phyloP scores from a whole-genome alignment of 805 yeast species.

The Ogataea ganodermae region DNA sequence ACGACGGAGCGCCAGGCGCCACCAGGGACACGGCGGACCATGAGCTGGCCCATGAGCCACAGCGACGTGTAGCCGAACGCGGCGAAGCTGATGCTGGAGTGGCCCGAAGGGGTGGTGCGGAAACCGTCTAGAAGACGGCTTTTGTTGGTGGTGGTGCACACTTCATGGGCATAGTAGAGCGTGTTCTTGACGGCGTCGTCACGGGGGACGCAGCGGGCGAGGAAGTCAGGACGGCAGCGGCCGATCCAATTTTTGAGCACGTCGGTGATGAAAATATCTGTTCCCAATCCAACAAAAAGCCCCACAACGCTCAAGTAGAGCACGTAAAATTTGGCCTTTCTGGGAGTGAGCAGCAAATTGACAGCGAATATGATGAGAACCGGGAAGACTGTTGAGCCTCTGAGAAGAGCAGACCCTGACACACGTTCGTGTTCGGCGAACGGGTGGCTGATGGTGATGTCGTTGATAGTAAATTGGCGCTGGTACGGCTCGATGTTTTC shows the following conservation, averaged over 20 bases:
- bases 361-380: slow-evolving; percentile 36
- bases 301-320: slow-evolving; percentile 70
- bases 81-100: slow-evolving; percentile 69
- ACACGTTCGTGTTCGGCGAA: slow-evolving; percentile 76
- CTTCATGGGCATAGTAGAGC: slow-evolving; percentile 60
- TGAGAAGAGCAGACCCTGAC: slow-evolving; percentile 51
- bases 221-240: slow-evolving; percentile 88
- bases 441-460: slow-evolving; percentile 79
- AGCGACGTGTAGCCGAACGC: slow-evolving; percentile 63
- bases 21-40: slow-evolving; percentile 36
- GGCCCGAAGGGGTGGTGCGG: slow-evolving; percentile 84
- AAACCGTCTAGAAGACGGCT: slow-evolving; percentile 63
- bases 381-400: slow-evolving; percentile 59
- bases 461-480: slow-evolving; percentile 75
- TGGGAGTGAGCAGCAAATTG: slow-evolving; percentile 43
- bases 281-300: slow-evolving; percentile 55
- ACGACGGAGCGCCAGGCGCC: slow-evolving; percentile 67
- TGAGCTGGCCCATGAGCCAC: slow-evolving; percentile 70
- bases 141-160: slow-evolving; percentile 56
- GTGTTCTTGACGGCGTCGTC: slow-evolving; percentile 55
- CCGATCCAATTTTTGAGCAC: slow-evolving; percentile 82
- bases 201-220: slow-evolving; percentile 79
- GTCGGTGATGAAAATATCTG: slow-evolving; percentile 68
- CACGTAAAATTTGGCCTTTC: slow-evolving; percentile 56
- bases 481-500: slow-evolving; percentile 59